Evolutionary conservation across 2,329 filamentous ascomycete genomes (phyloP), one percentile per base, ranked within the genome.

Genomic region (Rhinocladiella mackenziei): DNA sequence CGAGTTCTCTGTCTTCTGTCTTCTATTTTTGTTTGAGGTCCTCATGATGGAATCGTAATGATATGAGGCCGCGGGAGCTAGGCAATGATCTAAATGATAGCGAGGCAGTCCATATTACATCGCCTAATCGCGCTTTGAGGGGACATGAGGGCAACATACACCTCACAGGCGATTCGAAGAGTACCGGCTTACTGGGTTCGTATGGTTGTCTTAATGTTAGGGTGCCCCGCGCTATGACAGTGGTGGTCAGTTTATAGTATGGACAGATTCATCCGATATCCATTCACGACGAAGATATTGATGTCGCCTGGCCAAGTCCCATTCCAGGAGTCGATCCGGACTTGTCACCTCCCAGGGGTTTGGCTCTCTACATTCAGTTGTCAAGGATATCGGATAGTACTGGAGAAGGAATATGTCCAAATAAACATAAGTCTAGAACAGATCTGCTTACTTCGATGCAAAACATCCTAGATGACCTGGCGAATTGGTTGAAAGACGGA

Each of bases 171-270:
- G 0, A 60, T 78, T n/a, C 75, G 78, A 49, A 73, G 77, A 45
- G 75, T 78, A 48, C 67, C 73, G 0, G 62, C 62, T 0, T 60
- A 68, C 18, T 55, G 62, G 8, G 45, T n/a, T n/a, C n/a, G 53
- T 2, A 60, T 74, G 4, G 66, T 67, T 42, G 64, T 68, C 11
- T 60, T 60, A 1, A 65, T 65, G 8, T 63, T 68, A 25, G 75
- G 78, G 48, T 72, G 71, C 43, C 66, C n/a, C n/a, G n/a, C 75
- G 6, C 67, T 75, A 5, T 66, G 74, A 5, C 66, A 74, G 3
- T 78, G 74, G 74, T 78, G 75, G 75, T 75, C 71, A 22, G 69
- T 77, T 1, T 78, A 78, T 55, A 76, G 73, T 51, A 61, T 78
- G 26, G 75, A 77, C 56, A 64, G 67, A 10, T 70, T 78, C 19